These are phyloP conservation scores for Zoysia matrella DNA, from an alignment of 202 grass and related monocot species.

Conservation along the genomic window DNA sequence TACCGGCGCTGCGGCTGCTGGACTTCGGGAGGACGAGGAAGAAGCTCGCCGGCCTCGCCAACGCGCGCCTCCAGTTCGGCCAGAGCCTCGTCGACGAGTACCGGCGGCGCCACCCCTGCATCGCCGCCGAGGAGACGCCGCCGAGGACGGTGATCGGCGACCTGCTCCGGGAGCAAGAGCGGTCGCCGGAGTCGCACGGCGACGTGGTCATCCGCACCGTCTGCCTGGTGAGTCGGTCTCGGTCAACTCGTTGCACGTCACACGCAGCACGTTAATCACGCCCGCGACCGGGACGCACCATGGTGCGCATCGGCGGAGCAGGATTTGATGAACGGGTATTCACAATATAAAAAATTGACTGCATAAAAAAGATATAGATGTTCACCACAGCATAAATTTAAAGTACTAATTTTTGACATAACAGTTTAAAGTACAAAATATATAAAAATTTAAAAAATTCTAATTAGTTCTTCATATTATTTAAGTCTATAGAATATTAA, in stretches of 20 bases:
- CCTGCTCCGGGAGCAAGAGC: conserved; percentile 57
- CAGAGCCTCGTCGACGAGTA: conserved; percentile 61
- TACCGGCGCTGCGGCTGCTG: conserved; percentile 50
- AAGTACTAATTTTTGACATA: too few relatives aligned
- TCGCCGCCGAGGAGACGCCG: not conserved
- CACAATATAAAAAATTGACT: too few relatives aligned
- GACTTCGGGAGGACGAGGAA: conserved; percentile 38
- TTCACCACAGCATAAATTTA: too few relatives aligned
- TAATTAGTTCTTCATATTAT: too few relatives aligned
- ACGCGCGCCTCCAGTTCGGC: conserved; percentile 36
- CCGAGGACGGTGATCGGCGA: conserved; percentile 52
- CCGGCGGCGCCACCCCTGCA: not conserved
- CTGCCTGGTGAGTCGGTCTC: conserved; percentile 37
- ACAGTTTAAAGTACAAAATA: too few relatives aligned
- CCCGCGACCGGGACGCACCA: not conserved
- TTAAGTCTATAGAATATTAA: too few relatives aligned
- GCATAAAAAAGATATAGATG: too few relatives aligned
- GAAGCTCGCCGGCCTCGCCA: conserved; percentile 34
- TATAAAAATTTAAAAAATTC: too few relatives aligned
- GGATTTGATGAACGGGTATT: too few relatives aligned
- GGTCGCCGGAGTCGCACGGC: conserved; percentile 49
- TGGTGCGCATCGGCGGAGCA: conserved; percentile 36
- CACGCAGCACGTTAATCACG: not conserved
- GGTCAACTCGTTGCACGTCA: not conserved
- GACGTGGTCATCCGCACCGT: conserved; percentile 54